A percentile compares a stretch with the other conserved stretches of the same genome.
Evolutionary conservation across 2,329 filamentous ascomycete species (phyloP).

Genomic region (Ceratocystis smalleyi): DNA sequence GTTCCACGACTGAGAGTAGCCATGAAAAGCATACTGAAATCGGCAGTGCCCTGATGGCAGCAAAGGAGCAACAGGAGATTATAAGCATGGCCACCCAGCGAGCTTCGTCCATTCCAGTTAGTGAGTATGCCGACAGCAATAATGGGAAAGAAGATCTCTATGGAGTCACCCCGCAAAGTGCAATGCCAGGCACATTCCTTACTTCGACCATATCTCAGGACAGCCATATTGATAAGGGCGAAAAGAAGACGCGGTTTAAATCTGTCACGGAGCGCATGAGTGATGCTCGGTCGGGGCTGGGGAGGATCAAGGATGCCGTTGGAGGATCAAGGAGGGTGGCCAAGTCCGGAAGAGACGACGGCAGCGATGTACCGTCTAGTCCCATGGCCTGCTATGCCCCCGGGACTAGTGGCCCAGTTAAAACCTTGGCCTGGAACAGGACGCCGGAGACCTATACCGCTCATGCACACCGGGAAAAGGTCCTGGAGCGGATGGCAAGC

Average conservation of each 20-base stretch:
- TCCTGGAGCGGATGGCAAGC: neutral
- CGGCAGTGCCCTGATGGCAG: constrained; percentile 18
- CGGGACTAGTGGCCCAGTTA: constrained; percentile 18
- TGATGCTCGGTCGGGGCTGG: constrained; percentile 68
- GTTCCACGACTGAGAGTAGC: constrained; percentile 34
- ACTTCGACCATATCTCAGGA: constrained; percentile 9
- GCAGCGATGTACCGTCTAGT: constrained; percentile 24
- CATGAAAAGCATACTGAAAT: constrained; percentile 34
- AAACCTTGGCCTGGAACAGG: constrained; percentile 48
- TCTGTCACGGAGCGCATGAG: constrained; percentile 64
- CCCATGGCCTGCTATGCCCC: constrained; percentile 13
- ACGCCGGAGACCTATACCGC: constrained; percentile 44
- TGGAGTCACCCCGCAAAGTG: constrained; percentile 26
- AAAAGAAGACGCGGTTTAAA: constrained; percentile 54
- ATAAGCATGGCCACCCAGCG: constrained; percentile 5
- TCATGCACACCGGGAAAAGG: constrained; percentile 5
- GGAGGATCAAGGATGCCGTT: constrained; percentile 73
- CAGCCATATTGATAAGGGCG: constrained; percentile 21
- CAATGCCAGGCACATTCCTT: constrained; percentile 9
- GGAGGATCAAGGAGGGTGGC: constrained; percentile 44
- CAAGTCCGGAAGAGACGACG: constrained; percentile 39
- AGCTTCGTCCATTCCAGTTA: constrained; percentile 29
- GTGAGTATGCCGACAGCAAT: constrained; percentile 21
- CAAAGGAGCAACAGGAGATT: constrained; percentile 13
- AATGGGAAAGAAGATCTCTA: constrained; percentile 32